phyloP scores from a whole-genome alignment of 2,329 filamentous ascomycete genomes.

The Sporothrix globosa region DNA sequence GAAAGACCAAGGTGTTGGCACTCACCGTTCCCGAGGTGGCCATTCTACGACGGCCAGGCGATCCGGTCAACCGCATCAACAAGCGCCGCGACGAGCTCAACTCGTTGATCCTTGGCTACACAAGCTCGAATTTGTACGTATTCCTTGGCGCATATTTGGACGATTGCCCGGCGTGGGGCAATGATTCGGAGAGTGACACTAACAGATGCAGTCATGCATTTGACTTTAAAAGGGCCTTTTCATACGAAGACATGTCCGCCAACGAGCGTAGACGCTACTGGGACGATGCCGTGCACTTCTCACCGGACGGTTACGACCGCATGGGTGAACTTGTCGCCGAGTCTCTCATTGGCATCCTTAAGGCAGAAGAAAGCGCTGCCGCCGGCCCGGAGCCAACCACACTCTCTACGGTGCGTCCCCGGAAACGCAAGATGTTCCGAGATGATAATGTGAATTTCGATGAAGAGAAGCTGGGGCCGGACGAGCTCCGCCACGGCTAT shows the following conservation, averaged over 20 bases:
- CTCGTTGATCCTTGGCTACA: conserved; percentile 54
- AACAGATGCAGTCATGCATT: conserved; percentile 54
- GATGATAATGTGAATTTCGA: conserved; percentile 51
- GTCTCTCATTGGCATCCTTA: conserved; percentile 53
- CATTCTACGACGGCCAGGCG: conserved; percentile 30
- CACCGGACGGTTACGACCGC: conserved; percentile 61
- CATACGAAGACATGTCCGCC: conserved; percentile 55
- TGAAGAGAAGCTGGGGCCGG: conserved; percentile 55
- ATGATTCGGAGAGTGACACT: neutral
- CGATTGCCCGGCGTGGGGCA: too few species aligned
- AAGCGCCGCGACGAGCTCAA: conserved; percentile 49
- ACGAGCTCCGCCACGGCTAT: conserved; percentile 55
- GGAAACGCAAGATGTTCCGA: conserved; percentile 37
- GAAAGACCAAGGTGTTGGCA: conserved; percentile 61
- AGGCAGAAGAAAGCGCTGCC: conserved; percentile 43
- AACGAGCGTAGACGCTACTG: conserved; percentile 56
- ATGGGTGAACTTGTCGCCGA: conserved; percentile 63
- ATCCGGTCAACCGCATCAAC: conserved; percentile 51
- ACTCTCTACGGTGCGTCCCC: conserved; percentile 26
- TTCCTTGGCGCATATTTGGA: neutral
- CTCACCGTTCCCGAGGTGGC: conserved; percentile 64
- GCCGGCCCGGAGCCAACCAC: conserved; percentile 21
- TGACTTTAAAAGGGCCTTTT: conserved; percentile 59
- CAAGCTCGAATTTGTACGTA: conserved; percentile 55
- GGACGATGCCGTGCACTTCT: conserved; percentile 65